A percentile compares a stretch with the other conserved stretches of the same genome.
Evolutionary conservation across 768 basidiomycete genomes (phyloP).

Genomic region (Suillus subluteus): DNA sequence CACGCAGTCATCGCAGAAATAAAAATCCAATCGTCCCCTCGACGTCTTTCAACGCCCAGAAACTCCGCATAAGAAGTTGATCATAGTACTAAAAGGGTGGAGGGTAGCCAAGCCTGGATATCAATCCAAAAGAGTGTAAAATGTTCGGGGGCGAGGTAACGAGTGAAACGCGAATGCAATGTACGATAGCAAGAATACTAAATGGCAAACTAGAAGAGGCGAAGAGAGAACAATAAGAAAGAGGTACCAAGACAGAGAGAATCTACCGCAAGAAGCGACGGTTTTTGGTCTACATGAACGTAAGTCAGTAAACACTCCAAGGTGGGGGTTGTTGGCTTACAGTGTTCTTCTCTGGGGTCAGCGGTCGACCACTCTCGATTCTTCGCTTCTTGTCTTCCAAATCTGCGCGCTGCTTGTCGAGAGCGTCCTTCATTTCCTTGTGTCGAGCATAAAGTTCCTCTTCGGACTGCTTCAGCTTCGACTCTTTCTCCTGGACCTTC

Average conservation of each 20-base stretch:
- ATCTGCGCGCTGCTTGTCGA: conserved; percentile 94
- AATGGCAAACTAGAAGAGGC: conserved; percentile 42
- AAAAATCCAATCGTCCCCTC: conserved; percentile 30
- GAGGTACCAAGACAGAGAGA: conserved; percentile 8
- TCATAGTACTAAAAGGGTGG: conserved; percentile 50
- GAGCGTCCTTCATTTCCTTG: conserved; percentile 99
- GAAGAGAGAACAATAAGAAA: conserved; percentile 27
- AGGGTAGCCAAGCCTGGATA: conserved; percentile 52
- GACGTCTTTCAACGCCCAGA: conserved; percentile 24
- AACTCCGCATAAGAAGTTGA: conserved; percentile 42
- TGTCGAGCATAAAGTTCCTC: conserved; percentile 98
- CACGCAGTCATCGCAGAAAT: conserved; percentile 21
- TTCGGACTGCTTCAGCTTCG: conserved; percentile 98
- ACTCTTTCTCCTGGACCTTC: conserved; percentile 99
- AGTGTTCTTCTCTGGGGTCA: conserved; percentile 92
- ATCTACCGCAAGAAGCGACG: conserved; percentile 42
- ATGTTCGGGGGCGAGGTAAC: conserved; percentile 44
- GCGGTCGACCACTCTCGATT: conserved; percentile 90
- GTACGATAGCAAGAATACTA: conserved; percentile 46
- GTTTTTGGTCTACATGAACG: conserved; percentile 35
- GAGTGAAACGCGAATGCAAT: conserved; percentile 40
- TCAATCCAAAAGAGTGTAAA: conserved; percentile 63
- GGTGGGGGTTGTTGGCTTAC: conserved; percentile 49
- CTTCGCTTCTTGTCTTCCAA: conserved; percentile 98
- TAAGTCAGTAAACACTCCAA: conserved; percentile 16